phyloP scores from a whole-genome alignment of 1,284 basidiomycete genomes.

The Coniferiporia weirii region DNA sequence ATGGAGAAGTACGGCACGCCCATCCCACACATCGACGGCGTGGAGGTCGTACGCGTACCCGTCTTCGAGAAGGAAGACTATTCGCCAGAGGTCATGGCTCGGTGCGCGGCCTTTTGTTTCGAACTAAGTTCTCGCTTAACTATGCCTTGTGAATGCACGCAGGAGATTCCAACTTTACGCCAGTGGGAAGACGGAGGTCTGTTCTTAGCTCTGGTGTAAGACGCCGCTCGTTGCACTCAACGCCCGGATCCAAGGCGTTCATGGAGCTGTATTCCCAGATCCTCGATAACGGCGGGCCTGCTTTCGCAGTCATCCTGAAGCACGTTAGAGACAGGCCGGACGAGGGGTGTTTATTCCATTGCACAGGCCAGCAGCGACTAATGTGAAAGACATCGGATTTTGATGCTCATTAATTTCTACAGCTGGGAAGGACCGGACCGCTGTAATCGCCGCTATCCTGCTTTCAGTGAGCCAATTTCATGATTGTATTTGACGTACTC shows the following conservation, averaged over 20 bases:
- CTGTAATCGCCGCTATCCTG: constrained; percentile 66
- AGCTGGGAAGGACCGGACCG: constrained; percentile 77
- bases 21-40: constrained; percentile 54
- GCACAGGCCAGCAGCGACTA: constrained; percentile 45
- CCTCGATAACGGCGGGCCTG: constrained; percentile 59
- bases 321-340: constrained; percentile 65
- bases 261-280: constrained; percentile 78
- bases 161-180: constrained; percentile 74
- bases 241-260: constrained; percentile 48
- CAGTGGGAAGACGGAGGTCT: constrained; percentile 70
- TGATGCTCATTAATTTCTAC: background rate
- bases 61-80: constrained; percentile 73
- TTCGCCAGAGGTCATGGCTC: constrained; percentile 75
- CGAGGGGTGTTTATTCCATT: constrained; percentile 64
- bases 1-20: constrained; percentile 66
- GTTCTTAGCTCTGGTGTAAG: constrained; percentile 13
- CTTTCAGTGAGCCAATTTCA: constrained; percentile 46
- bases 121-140: background rate
- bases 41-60: constrained; percentile 53
- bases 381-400: background rate
- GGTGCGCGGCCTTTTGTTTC: constrained; percentile 48
- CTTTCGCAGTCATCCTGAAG: constrained; percentile 60
- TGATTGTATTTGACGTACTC: background rate
- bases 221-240: background rate
- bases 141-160: constrained; percentile 20